Conservation (phyloP, 2,329 filamentous ascomycete species). For the Fusarium sarcochroum region DNA sequence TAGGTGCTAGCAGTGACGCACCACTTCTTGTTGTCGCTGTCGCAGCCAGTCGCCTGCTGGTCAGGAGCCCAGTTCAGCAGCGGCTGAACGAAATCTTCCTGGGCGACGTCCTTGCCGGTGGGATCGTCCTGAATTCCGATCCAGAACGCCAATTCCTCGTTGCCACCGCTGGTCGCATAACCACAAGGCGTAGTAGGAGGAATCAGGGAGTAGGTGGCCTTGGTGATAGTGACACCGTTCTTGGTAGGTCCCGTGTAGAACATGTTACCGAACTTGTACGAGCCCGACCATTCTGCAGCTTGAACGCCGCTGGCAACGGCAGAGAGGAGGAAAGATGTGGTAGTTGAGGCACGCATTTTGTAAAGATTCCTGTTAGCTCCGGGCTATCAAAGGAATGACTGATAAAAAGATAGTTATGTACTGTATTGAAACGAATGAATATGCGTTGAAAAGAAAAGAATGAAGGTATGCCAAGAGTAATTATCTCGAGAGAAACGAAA, state of each 20-base stretch:
- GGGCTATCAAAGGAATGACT: neutral
- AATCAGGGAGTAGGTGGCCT: slow-evolving; percentile 21
- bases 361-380: neutral
- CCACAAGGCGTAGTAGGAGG: slow-evolving; percentile 20
- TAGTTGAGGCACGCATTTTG: slow-evolving; percentile 13
- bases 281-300: slow-evolving; percentile 16
- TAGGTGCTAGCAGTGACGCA: slow-evolving; percentile 28
- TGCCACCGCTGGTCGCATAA: slow-evolving; percentile 30
- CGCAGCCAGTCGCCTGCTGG: slow-evolving; percentile 17
- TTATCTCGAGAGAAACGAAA: too few relatives aligned
- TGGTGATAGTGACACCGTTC: slow-evolving; percentile 26
- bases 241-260: slow-evolving; percentile 30
- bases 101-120: slow-evolving; percentile 14
- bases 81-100: slow-evolving; percentile 24
- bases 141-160: slow-evolving; percentile 33
- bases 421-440: too few relatives aligned
- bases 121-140: slow-evolving; percentile 32
- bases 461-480: too few relatives aligned
- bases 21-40: slow-evolving; percentile 30
- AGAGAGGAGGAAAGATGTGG: slow-evolving; percentile 10
- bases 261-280: slow-evolving; percentile 34
- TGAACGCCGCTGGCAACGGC: slow-evolving; percentile 7
- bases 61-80: slow-evolving; percentile 30
- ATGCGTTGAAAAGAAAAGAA: too few relatives aligned
- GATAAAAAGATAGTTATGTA: too few relatives aligned